phyloP scores from a whole-genome alignment of 2,329 filamentous ascomycete genomes.

The Phialocephala sp. region DNA sequence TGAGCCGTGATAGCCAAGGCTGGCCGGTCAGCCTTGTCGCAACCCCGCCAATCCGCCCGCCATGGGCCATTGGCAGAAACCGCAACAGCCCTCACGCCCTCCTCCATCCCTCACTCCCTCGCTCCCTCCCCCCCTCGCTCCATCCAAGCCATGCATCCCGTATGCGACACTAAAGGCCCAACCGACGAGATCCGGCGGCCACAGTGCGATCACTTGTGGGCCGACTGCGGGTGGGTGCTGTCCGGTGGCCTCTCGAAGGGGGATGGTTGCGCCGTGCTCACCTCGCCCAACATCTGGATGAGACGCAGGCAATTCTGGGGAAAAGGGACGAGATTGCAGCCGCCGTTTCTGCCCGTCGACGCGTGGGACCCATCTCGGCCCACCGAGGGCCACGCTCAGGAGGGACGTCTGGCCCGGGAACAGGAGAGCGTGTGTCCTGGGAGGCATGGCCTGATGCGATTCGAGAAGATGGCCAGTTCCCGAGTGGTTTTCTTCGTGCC shows the following conservation, averaged over 20 bases:
- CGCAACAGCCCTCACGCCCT: too few relatives aligned
- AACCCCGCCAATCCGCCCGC: neutral
- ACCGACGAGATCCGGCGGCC: neutral
- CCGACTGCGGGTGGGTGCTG: neutral
- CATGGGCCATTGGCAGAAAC: too few relatives aligned
- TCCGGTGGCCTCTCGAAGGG: neutral
- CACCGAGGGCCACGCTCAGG: neutral
- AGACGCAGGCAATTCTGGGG: conserved; percentile 3
- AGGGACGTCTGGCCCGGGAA: neutral
- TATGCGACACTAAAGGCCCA: neutral
- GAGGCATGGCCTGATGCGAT: neutral
- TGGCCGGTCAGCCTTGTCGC: neutral
- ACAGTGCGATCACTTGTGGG: conserved; percentile 1
- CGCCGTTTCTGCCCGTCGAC: neutral
- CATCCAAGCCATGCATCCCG: neutral
- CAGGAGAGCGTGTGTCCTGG: neutral
- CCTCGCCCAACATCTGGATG: neutral
- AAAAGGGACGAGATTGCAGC: neutral
- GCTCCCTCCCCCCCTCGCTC: neutral
- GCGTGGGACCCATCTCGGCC: neutral
- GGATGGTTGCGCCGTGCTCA: too few relatives aligned
- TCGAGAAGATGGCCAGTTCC: neutral
- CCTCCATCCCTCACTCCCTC: neutral
- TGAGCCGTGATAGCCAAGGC: neutral
- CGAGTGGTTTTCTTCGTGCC: neutral